Conservation (phyloP, 2,329 filamentous ascomycete species). For the Arthroderma sp. region DNA sequence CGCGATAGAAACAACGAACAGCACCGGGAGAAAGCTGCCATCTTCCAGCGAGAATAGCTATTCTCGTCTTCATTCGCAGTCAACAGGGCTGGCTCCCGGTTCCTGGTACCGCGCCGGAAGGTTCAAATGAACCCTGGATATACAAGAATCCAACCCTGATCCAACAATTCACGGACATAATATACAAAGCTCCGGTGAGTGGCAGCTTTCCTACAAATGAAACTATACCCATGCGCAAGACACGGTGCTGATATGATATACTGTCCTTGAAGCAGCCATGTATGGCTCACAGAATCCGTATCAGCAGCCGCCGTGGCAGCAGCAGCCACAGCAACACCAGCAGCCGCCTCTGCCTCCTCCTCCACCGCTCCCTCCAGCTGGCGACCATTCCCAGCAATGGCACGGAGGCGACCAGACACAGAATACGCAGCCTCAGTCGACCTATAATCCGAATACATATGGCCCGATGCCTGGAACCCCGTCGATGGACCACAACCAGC, state of each 20-base stretch:
- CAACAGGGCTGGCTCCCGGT: neutral
- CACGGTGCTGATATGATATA: neutral
- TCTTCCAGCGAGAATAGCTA: neutral
- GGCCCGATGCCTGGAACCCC: conserved; percentile 23
- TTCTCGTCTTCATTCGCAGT: neutral
- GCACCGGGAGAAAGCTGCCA: neutral
- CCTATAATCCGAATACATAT: conserved; percentile 28
- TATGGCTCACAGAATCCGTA: conserved; percentile 22
- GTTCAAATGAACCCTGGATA: conserved; percentile 2
- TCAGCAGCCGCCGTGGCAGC: conserved; percentile 31
- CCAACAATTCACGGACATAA: neutral
- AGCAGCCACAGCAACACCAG: conserved; percentile 16
- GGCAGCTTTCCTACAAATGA: neutral
- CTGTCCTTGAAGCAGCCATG: conserved; percentile 19
- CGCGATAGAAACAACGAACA: neutral
- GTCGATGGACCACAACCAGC: neutral
- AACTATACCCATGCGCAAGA: neutral
- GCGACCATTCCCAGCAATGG: conserved; percentile 18
- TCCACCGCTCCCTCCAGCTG: conserved; percentile 17
- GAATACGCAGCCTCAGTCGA: conserved; percentile 11
- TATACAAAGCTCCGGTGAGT: neutral
- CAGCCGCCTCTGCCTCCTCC: conserved; percentile 13
- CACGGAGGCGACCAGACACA: conserved; percentile 29
- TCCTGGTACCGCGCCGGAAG: neutral
- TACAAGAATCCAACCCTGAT: neutral